Base-by-base conservation (phyloP, 2,329 filamentous ascomycete species). In the Pleoardoris graminearum region DNA sequence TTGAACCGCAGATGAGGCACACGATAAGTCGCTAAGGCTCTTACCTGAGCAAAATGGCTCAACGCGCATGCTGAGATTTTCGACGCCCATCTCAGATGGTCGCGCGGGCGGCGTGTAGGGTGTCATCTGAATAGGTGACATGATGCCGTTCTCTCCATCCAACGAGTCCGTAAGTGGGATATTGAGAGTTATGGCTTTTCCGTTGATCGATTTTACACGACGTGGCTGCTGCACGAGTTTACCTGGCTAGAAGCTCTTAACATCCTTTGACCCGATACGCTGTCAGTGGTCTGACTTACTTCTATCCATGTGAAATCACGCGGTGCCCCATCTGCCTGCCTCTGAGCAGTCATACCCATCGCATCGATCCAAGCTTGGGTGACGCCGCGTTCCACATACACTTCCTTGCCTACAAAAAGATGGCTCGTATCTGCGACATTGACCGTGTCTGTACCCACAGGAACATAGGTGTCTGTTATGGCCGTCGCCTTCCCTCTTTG, bases 101-200 rank as follows among this genome's bases (percentile, higher is more conserved):
- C 49, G 51, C 6, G 38, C 6, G 17, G 51, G 51, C 10, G 50
- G 43, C 2, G 42, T 53, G 33, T 57, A 54, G 32, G 51, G 39
- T 14, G 51, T 52, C 5, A 54, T 8, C 39, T 57, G 42, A 12
- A 51, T 51, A 17, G 41, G 41, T 4, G 41, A 41, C 54, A 56
- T 56, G 32, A 48, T 22, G 21, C 35, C 23, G 12, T 45, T 32
- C 3, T 33, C 29, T 16, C 50, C 37, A 41, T 51, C 29, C 12
- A 57, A 22, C 7, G 54, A 43, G 47, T 57, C 51, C 12, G 54
- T 54, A 17, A 57, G 47, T 6, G 54, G 54, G 19, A 57, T 23
- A 5, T 25, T 49, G 25, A 57, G 22, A 7, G 50, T 44, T 19
- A 57, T 32, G n/a, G 47, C 36, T 48, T 57, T 57, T 22, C 45